These are phyloP conservation scores for Coelastrella sp. DNA, from an alignment of 139 green algal species.

Conservation along the genomic window DNA sequence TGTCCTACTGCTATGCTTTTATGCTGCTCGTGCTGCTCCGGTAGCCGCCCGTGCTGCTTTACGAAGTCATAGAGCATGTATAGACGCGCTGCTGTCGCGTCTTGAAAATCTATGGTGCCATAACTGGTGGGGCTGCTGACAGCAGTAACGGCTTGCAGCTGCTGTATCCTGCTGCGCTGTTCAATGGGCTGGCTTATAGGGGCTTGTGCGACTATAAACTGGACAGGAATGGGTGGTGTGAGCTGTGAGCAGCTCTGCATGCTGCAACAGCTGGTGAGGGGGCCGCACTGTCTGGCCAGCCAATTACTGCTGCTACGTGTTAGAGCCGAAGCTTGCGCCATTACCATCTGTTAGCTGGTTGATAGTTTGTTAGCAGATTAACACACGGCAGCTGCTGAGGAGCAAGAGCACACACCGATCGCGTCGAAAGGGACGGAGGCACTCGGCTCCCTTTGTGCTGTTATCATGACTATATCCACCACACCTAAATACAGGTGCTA, in stretches of 20 bases:
- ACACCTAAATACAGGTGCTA: no score
- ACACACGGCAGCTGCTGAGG: no score
- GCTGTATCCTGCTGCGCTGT: neutral
- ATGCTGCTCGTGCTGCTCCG: conserved; percentile 2
- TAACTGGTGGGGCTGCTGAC: neutral
- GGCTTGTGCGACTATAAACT: no score
- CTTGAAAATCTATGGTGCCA: neutral
- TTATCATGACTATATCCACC: no score
- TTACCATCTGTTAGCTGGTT: neutral
- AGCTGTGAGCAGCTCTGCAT: conserved; percentile 2
- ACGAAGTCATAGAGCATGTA: conserved; percentile 25
- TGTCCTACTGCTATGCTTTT: conserved; percentile 21
- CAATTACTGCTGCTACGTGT: neutral
- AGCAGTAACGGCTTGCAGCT: neutral
- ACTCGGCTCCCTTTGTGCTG: no score
- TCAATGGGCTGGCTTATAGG: no score
- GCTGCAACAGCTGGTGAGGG: neutral
- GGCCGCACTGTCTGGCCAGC: neutral
- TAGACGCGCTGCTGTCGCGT: conserved; percentile 6
- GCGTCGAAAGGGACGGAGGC: no score
- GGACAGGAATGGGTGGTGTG: neutral
- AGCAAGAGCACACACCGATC: no score
- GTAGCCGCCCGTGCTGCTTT: neutral
- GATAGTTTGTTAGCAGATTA: no score
- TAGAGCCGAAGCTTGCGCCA: neutral